A percentile compares a stretch with the other conserved stretches of the same genome.
Evolutionary conservation across 176 grass and related monocot species (phyloP).

Genomic region (Phoenix roebelenii): DNA sequence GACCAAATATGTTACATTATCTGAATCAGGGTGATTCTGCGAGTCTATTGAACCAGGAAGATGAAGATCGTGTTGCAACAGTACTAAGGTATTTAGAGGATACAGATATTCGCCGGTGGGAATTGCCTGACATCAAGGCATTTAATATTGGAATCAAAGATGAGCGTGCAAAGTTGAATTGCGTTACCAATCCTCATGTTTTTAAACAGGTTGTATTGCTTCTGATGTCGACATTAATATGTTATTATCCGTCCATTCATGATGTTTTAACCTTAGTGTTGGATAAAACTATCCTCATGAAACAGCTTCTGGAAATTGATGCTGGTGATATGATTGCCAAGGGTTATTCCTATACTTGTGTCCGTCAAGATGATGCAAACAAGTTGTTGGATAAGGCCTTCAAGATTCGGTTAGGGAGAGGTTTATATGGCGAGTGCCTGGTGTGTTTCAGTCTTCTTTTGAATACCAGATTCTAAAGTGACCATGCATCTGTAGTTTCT

Average conservation of each 20-base stretch:
- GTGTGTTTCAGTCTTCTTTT: constrained; percentile 19
- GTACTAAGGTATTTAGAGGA: constrained; percentile 72
- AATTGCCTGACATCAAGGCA: constrained; percentile 41
- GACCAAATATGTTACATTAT: no score
- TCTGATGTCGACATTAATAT: neutral
- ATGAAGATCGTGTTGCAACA: constrained; percentile 32
- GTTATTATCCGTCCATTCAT: neutral
- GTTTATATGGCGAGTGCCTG: constrained; percentile 67
- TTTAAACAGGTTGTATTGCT: constrained; percentile 61
- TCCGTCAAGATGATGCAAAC: constrained; percentile 31
- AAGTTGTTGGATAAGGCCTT: constrained; percentile 60
- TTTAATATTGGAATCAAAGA: constrained; percentile 65
- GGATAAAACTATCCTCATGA: neutral
- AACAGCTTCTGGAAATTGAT: constrained; percentile 77
- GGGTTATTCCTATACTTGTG: constrained; percentile 28
- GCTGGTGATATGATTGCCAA: constrained; percentile 41
- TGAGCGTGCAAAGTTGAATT: constrained; percentile 64
- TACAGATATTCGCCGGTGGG: constrained; percentile 51
- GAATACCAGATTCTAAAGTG: no score
- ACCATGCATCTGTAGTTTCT: no score
- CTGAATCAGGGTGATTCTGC: constrained; percentile 4
- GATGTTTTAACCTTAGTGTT: no score
- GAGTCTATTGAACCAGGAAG: constrained; percentile 42
- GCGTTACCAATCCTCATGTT: constrained; percentile 64
- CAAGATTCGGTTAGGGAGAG: constrained; percentile 66